Conservation (phyloP, 169 alveolate genomes). For the Perkinsus olseni region DNA sequence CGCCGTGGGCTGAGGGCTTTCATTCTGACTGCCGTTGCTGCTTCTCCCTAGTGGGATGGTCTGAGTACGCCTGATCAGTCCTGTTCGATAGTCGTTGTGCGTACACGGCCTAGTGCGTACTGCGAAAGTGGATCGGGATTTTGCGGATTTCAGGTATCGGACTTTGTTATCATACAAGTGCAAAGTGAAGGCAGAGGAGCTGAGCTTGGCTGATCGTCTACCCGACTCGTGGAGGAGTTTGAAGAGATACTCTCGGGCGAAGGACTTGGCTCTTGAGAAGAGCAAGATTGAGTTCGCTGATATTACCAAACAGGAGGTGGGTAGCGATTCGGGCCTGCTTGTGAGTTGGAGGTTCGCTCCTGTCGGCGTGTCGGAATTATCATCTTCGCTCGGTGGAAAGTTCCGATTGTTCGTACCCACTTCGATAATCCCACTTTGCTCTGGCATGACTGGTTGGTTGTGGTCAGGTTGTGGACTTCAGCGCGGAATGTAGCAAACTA, state of each 20-base stretch:
- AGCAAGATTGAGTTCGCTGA: slow-evolving; percentile 24
- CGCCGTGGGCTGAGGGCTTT: no score
- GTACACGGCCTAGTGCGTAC: no score
- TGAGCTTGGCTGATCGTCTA: slow-evolving; percentile 51
- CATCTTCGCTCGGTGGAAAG: no score
- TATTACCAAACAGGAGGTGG: slow-evolving; percentile 27
- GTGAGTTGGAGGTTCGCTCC: not conserved
- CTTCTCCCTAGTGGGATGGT: no score
- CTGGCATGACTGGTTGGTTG: no score
- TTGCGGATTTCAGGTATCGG: slow-evolving; percentile 49
- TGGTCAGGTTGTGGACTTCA: not conserved
- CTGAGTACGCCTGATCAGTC: no score
- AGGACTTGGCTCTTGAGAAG: slow-evolving; percentile 20
- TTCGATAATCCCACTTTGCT: no score
- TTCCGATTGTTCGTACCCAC: no score
- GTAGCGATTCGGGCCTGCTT: not conserved
- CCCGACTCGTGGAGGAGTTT: slow-evolving; percentile 44
- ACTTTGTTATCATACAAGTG: slow-evolving; percentile 72
- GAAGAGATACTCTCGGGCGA: slow-evolving; percentile 9
- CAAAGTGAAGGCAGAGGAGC: slow-evolving; percentile 49
- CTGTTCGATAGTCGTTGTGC: no score
- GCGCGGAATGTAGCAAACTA: not conserved
- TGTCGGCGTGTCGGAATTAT: no score
- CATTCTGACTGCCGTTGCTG: no score
- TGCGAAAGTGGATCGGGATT: no score